These are phyloP conservation scores for Ceriops tagal DNA, from an alignment of 345 rosid genomes.

Conservation along the genomic window DNA sequence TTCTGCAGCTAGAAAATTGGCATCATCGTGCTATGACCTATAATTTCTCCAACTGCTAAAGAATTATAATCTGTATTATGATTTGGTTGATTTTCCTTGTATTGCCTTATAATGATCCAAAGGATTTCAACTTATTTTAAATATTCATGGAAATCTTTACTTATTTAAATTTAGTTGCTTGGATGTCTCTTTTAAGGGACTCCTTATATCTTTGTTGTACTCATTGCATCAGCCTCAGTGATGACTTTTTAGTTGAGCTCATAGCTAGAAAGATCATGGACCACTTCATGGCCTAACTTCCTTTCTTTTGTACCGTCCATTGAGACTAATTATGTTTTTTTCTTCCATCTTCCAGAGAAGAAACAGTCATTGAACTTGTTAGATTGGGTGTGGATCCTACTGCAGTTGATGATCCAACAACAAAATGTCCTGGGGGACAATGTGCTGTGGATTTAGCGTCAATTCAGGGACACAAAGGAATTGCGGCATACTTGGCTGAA, in stretches of 20 bases:
- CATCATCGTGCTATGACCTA: not conserved
- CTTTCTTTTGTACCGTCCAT: not conserved
- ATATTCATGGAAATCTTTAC: not conserved
- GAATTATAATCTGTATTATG: not conserved
- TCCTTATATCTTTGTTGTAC: not conserved
- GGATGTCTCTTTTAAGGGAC: not conserved
- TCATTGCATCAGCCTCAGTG: not conserved
- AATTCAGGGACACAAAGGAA: slow-evolving; percentile 59
- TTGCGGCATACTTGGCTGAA: slow-evolving; percentile 61
- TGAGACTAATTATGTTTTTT: slow-evolving; percentile 2
- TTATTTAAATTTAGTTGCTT: not conserved
- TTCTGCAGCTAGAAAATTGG: too few species aligned
- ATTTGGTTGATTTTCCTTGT: too few species aligned
- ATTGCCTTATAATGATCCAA: not conserved
- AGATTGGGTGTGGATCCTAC: slow-evolving; percentile 51
- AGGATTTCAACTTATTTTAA: not conserved
- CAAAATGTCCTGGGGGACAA: slow-evolving; percentile 55
- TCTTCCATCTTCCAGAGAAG: slow-evolving; percentile 43
- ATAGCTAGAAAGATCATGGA: not conserved
- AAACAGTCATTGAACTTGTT: slow-evolving; percentile 50
- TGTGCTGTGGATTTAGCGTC: slow-evolving; percentile 66
- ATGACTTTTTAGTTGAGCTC: not conserved
- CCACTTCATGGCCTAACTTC: not conserved
- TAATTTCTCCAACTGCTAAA: not conserved
- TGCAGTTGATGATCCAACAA: slow-evolving; percentile 58